phyloP scores from a whole-genome alignment of 2,329 filamentous ascomycete species.

The Fusarium lateritium region DNA sequence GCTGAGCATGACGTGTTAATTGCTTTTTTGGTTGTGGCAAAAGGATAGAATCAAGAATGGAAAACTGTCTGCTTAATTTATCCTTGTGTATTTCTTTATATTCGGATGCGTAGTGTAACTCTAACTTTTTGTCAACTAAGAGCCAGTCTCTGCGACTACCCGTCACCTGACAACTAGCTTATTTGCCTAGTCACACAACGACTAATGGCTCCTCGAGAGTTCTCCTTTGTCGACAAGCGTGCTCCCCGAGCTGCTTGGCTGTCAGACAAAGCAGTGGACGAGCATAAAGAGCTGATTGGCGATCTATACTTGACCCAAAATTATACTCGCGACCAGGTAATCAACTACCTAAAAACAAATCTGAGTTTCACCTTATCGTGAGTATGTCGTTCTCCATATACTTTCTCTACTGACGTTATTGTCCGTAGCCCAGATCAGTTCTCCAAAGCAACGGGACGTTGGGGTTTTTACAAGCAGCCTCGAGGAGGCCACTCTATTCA shows the following conservation, averaged over 20 bases:
- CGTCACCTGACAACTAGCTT: not conserved
- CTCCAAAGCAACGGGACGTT: constrained; percentile 13
- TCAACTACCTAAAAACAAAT: not conserved
- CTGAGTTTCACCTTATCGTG: not conserved
- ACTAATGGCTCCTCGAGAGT: not conserved
- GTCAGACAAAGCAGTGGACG: not conserved
- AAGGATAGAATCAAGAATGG: fast-evolving
- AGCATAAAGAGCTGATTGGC: constrained; percentile 1
- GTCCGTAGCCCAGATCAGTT: not conserved
- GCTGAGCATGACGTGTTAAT: not conserved
- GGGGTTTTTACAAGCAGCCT: constrained; percentile 12
- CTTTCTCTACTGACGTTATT: not conserved
- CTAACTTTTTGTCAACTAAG: too few species aligned
- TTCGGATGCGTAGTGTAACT: not conserved
- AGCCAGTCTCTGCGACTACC: not conserved
- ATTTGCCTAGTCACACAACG: not conserved
- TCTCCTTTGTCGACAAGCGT: not conserved
- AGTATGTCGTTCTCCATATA: fast-evolving
- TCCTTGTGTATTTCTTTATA: not conserved
- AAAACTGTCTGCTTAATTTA: not conserved
- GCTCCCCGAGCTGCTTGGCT: not conserved
- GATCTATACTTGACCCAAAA: constrained; percentile 5
- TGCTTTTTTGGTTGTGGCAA: not conserved
- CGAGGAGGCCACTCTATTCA: not conserved
- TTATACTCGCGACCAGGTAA: constrained; percentile 6